phyloP scores from a whole-genome alignment of 2,329 filamentous ascomycete species.

The Penicillium aurantiogriseum region DNA sequence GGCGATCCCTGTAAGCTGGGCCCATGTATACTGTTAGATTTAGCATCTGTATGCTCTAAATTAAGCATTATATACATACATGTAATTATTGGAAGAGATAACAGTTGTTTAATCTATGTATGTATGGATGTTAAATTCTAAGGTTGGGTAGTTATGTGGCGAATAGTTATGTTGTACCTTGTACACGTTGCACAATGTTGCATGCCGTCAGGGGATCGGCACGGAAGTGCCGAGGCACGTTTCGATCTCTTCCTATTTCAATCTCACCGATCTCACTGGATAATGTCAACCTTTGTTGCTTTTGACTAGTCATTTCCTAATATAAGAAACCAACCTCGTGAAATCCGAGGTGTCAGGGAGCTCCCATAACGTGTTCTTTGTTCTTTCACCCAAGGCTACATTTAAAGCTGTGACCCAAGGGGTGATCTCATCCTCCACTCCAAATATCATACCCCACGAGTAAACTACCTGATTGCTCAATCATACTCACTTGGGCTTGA shows the following conservation, averaged over 20 bases:
- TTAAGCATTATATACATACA: neutral
- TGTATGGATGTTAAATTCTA: neutral
- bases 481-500: neutral
- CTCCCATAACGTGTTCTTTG: neutral
- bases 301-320: neutral
- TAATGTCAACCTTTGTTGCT: no score
- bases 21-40: neutral
- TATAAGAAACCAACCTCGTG: no score
- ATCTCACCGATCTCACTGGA: neutral
- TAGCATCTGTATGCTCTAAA: neutral
- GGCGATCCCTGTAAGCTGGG: neutral
- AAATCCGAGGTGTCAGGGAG: neutral
- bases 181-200: neutral
- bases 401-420: neutral
- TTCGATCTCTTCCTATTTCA: neutral
- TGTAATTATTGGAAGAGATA: no score
- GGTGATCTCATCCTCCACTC: neutral
- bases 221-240: slow-evolving; percentile 10
- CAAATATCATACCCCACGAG: neutral
- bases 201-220: slow-evolving; percentile 1
- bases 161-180: no score
- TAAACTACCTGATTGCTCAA: neutral
- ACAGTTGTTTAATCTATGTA: no score
- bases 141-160: neutral
- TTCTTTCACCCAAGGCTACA: neutral